phyloP scores from a whole-genome alignment of 345 rosid species.

The Citrus glauca region DNA sequence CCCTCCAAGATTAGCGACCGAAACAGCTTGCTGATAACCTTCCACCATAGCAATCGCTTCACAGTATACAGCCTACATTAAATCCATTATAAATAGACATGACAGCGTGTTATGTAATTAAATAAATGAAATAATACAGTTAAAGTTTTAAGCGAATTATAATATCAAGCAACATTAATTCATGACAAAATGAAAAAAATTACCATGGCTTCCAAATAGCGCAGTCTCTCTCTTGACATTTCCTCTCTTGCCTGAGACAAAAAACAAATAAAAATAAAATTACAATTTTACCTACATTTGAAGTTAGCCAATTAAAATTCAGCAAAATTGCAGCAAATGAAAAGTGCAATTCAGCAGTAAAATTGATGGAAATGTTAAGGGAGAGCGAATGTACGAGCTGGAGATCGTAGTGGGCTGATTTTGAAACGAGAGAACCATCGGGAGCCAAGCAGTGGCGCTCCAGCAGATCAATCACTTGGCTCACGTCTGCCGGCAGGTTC shows the following conservation, averaged over 20 bases:
- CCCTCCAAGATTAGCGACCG: conserved; percentile 66
- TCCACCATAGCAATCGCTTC: conserved; percentile 93
- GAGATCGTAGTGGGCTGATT: conserved; percentile 78
- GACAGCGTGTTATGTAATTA: background rate
- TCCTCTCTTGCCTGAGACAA: conserved; percentile 86
- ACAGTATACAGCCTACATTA: conserved; percentile 66
- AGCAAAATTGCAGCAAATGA: background rate
- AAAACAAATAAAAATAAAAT: background rate
- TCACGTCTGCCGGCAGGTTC: conserved; percentile 72
- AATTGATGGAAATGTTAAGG: background rate
- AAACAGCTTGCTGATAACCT: conserved; percentile 86
- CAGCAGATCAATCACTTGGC: conserved; percentile 81
- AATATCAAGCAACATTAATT: background rate
- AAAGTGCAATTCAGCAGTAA: background rate
- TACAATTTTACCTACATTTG: background rate
- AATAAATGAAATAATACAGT: background rate
- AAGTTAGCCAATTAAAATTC: background rate
- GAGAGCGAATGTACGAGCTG: conserved; percentile 57
- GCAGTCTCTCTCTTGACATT: conserved; percentile 85
- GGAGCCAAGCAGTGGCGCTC: conserved; percentile 97
- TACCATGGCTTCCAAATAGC: conserved; percentile 95
- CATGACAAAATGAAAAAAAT: background rate
- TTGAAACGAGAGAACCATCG: conserved; percentile 93
- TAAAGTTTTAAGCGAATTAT: background rate
- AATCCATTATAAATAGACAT: background rate